Conservation (phyloP, 2,329 filamentous ascomycete genomes). For the Talaromyces sp. region DNA sequence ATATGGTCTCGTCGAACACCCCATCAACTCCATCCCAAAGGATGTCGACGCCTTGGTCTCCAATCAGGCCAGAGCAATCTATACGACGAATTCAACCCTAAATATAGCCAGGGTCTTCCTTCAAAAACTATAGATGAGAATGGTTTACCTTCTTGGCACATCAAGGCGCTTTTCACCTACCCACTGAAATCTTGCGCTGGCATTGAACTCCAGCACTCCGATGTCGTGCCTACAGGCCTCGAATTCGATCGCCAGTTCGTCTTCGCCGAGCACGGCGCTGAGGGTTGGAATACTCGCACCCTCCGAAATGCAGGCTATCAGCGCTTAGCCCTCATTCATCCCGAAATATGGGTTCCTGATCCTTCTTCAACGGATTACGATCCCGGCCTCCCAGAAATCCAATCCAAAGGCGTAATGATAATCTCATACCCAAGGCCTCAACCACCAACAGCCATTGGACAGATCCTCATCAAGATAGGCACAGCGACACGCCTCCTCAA, state of each 20-base stretch:
- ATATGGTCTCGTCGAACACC: conserved; percentile 5
- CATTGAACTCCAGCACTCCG: conserved; percentile 69
- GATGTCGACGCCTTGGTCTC: conserved; percentile 58
- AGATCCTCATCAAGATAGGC: conserved; percentile 25
- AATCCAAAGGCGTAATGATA: conserved; percentile 56
- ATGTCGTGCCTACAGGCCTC: conserved; percentile 69
- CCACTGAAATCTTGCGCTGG: conserved; percentile 81
- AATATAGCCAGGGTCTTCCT: conserved; percentile 47
- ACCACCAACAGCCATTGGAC: conserved; percentile 14
- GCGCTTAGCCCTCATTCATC: conserved; percentile 68
- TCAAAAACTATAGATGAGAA: conserved; percentile 32
- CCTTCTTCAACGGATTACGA: conserved; percentile 47
- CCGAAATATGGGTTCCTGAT: conserved; percentile 64
- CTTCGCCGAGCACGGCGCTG: conserved; percentile 66
- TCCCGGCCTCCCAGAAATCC: conserved; percentile 48
- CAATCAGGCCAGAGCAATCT: conserved; percentile 53
- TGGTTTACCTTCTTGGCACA: conserved; percentile 45
- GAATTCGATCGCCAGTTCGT: conserved; percentile 81
- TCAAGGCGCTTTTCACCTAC: conserved; percentile 76
- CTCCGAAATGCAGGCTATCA: conserved; percentile 53
- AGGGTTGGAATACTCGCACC: conserved; percentile 44
- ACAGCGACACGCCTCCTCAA: conserved; percentile 35
- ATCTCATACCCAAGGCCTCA: conserved; percentile 48
- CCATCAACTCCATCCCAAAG: conserved; percentile 37
- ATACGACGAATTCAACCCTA: conserved; percentile 58